phyloP scores from a whole-genome alignment of 2,329 filamentous ascomycete genomes.

The Aspergillus tubingensis region DNA sequence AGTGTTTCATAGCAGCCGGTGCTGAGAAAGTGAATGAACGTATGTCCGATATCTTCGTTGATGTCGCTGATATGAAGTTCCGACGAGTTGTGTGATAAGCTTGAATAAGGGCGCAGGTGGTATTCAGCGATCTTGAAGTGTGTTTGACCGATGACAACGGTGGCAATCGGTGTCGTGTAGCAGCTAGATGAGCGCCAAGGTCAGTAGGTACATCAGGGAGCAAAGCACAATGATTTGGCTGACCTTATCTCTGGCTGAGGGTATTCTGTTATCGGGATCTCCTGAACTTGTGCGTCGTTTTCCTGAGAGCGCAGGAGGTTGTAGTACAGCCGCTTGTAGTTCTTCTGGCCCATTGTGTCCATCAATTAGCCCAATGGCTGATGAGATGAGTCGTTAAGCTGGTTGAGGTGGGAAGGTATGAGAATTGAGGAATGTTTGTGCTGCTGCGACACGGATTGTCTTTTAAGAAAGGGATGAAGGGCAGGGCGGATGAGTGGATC shows the following conservation, averaged over 20 bases:
- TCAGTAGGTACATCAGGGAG: not conserved
- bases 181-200: not conserved
- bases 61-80: not conserved
- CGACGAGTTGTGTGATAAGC: not conserved
- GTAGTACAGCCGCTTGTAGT: not conserved
- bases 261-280: not conserved
- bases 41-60: not conserved
- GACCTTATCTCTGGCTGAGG: not conserved
- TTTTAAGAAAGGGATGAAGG: not conserved
- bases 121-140: not conserved
- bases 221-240: not conserved
- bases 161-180: not conserved
- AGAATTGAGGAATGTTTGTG: not conserved
- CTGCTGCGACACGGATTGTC: not conserved
- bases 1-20: not conserved
- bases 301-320: not conserved
- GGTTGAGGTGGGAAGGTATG: not conserved
- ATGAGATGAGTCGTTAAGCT: not conserved
- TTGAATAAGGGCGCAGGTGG: not conserved
- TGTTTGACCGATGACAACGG: not conserved
- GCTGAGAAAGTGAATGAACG: not conserved
- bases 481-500: not conserved
- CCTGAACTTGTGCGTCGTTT: not conserved
- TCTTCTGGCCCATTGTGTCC: not conserved
- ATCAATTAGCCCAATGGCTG: not conserved